These are phyloP conservation scores for Colletotrichum sp. DNA, from an alignment of 2,329 filamentous ascomycete genomes.

Conservation along the genomic window DNA sequence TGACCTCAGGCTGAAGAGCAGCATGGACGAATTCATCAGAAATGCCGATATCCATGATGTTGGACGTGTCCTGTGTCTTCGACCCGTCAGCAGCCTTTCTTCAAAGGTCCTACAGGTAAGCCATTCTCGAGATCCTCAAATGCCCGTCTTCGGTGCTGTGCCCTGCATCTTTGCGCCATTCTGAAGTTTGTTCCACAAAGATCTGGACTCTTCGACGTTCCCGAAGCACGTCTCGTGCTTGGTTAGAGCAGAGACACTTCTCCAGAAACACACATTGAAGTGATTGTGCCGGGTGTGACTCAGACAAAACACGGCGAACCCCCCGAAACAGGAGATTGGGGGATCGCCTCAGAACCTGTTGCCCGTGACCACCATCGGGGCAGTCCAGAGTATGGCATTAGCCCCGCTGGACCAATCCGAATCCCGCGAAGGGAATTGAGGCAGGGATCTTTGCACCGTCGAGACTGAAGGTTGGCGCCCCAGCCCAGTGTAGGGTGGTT, in stretches of 20 bases:
- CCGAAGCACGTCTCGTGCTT: neutral
- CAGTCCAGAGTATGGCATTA: neutral
- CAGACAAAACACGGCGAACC: neutral
- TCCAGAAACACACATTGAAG: neutral
- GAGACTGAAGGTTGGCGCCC: neutral
- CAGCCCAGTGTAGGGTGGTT: neutral
- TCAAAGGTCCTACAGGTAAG: conserved; percentile 6
- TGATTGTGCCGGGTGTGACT: neutral
- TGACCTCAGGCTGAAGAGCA: neutral
- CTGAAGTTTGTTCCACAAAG: neutral
- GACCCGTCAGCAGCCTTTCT: conserved; percentile 1
- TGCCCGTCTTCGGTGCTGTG: neutral
- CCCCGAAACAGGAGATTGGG: conserved; percentile 10
- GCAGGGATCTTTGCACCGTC: neutral
- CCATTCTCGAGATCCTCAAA: neutral
- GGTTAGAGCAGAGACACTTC: neutral
- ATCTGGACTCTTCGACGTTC: neutral
- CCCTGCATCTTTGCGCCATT: conserved; percentile 3
- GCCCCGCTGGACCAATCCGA: neutral
- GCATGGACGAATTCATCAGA: neutral
- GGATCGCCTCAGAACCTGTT: neutral
- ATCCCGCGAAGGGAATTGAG: neutral
- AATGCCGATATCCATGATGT: neutral
- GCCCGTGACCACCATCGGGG: neutral
- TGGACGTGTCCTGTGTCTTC: neutral